Evolutionary conservation across 225 moss, liverwort and hornwort genomes (phyloP).

Genomic region (Thuidium tamariscinum): DNA sequence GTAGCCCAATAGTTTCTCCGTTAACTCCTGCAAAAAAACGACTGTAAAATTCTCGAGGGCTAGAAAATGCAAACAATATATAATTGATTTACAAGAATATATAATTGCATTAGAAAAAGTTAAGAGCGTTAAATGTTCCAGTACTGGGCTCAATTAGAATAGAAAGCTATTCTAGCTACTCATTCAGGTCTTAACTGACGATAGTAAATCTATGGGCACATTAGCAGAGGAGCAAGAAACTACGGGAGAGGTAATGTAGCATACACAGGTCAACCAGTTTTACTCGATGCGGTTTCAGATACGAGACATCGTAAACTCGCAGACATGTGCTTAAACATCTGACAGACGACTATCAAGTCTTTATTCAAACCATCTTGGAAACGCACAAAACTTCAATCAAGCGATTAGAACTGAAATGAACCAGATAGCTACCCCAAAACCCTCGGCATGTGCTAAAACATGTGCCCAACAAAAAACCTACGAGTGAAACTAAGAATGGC

Average conservation of each 20-base stretch:
- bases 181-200: neutral
- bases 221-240: neutral
- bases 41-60: neutral
- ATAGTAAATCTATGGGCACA: neutral
- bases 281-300: neutral
- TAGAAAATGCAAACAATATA: neutral
- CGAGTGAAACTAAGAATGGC: neutral
- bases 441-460: neutral
- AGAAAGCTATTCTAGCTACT: neutral
- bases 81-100: neutral
- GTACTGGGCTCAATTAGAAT: neutral
- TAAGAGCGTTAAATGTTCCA: neutral
- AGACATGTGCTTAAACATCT: neutral
- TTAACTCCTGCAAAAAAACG: constrained; percentile 48
- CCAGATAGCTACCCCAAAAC: neutral
- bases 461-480: neutral
- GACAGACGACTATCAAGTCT: neutral
- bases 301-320: neutral
- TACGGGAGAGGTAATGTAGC: neutral
- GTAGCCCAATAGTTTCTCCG: constrained; percentile 62
- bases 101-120: neutral
- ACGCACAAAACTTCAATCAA: neutral
- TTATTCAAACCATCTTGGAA: neutral
- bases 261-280: neutral
- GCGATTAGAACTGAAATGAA: neutral